These are phyloP conservation scores for Lachnellula occidentalis DNA, from an alignment of 2,329 filamentous ascomycete species.

Conservation along the genomic window DNA sequence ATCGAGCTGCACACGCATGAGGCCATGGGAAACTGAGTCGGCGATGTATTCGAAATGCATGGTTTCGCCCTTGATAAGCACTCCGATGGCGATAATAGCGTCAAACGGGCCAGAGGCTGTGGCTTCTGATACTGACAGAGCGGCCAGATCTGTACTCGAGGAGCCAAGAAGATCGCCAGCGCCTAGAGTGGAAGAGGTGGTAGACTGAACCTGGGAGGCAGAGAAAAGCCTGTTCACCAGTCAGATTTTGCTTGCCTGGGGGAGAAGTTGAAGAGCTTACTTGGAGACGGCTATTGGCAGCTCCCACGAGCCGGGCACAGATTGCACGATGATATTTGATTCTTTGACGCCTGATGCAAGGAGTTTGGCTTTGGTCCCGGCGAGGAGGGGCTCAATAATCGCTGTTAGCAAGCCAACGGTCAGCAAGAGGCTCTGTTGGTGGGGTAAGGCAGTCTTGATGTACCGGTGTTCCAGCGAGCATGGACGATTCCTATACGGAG, in stretches of 20 bases:
- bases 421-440: background rate
- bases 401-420: conserved; percentile 35
- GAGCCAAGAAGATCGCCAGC: conserved; percentile 73
- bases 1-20: conserved; percentile 94
- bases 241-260: conserved; percentile 4
- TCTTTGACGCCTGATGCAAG: conserved; percentile 74
- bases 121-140: conserved; percentile 35
- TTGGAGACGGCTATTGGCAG: conserved; percentile 74
- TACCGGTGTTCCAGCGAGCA: conserved; percentile 76
- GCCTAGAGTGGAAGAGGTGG: conserved; percentile 51
- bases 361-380: conserved; percentile 74
- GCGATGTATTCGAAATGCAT: conserved; percentile 99
- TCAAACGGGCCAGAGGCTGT: conserved; percentile 67
- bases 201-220: conserved; percentile 78
- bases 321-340: conserved; percentile 83
- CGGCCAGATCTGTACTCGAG: conserved; percentile 60
- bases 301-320: conserved; percentile 91
- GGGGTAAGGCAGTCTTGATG: conserved; percentile 7
- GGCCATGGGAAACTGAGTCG: conserved; percentile 80
- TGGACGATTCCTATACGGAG: conserved; percentile 93
- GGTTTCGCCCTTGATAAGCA: conserved; percentile 96
- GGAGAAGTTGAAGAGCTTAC: conserved; percentile 12
- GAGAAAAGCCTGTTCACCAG: conserved; percentile 65
- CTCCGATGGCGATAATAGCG: conserved; percentile 89
- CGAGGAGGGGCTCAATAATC: conserved; percentile 81